A percentile compares a stretch with the other conserved stretches of the same genome.
Conservation (phyloP, 495 filamentous ascomycete species). For the Immersiella caudata region DNA sequence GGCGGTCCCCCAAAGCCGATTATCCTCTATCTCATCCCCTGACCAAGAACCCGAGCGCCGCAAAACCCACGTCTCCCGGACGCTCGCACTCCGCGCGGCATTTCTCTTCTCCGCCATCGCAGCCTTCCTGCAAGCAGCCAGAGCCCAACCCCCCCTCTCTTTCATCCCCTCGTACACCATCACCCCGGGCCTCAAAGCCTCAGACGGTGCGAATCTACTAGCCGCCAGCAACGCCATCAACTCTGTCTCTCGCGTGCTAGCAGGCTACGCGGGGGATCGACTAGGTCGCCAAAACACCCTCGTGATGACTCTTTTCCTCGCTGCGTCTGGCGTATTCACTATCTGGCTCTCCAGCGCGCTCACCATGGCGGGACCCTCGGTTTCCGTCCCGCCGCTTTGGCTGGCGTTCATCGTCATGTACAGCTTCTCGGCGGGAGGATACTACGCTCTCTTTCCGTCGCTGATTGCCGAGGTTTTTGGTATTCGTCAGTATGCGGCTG, state of each 20-base stretch:
- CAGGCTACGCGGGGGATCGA: slow-evolving; percentile 53
- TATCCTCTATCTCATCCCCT: slow-evolving; percentile 22
- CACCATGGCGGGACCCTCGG: not conserved
- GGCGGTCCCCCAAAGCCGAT: slow-evolving; percentile 46
- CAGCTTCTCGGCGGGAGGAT: slow-evolving; percentile 55
- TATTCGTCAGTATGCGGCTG: slow-evolving; percentile 59
- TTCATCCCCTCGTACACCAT: slow-evolving; percentile 53
- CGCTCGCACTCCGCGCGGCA: slow-evolving; percentile 42
- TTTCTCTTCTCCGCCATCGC: slow-evolving; percentile 49
- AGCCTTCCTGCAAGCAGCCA: slow-evolving; percentile 50
- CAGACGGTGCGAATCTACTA: slow-evolving; percentile 51
- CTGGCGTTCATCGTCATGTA: slow-evolving; percentile 57
- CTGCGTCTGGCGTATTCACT: slow-evolving; percentile 49
- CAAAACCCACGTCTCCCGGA: slow-evolving; percentile 46
- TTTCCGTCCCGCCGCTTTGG: slow-evolving; percentile 39
- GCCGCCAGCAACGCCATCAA: slow-evolving; percentile 60
- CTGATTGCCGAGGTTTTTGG: slow-evolving; percentile 61
- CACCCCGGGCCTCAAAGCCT: slow-evolving; percentile 43
- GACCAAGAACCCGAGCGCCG: slow-evolving; percentile 27
- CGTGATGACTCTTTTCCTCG: slow-evolving; percentile 50
- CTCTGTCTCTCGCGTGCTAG: slow-evolving; percentile 52
- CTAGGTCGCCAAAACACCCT: slow-evolving; percentile 59
- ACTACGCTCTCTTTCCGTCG: slow-evolving; percentile 50
- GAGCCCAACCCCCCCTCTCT: slow-evolving; percentile 47
- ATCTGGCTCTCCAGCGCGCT: slow-evolving; percentile 52